Evolutionary conservation across 345 rosid genomes (phyloP).

Genomic region (Streptanthus diversifolius): DNA sequence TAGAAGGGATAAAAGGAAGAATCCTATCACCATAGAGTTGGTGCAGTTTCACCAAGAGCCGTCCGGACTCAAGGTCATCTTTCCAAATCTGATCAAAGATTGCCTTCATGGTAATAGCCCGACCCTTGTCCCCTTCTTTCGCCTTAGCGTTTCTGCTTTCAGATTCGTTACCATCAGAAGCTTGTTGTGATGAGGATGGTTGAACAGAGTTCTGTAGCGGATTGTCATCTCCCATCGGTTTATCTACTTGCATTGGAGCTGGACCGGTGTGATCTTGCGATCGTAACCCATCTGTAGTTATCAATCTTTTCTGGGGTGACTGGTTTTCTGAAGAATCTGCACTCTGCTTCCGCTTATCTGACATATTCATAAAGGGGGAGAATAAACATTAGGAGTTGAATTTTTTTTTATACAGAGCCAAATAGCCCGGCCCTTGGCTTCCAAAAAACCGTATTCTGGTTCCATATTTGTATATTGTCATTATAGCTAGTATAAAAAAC

Average conservation of each 20-base stretch:
- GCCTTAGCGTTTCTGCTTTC: conserved; percentile 28
- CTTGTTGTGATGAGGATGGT: conserved; percentile 41
- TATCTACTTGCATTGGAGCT: conserved; percentile 44
- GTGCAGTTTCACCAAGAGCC: conserved; percentile 52
- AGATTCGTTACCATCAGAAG: conserved; percentile 27
- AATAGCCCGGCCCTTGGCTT: too few species aligned
- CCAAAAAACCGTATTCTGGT: too few species aligned
- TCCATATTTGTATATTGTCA: neutral
- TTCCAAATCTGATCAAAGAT: conserved; percentile 69
- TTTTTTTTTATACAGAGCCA: too few species aligned
- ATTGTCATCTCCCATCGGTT: conserved; percentile 22
- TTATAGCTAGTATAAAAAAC: neutral
- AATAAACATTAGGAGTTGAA: neutral
- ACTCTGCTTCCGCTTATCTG: conserved; percentile 59
- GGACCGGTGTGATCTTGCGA: conserved; percentile 31
- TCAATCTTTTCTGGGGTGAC: conserved; percentile 51
- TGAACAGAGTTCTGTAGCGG: conserved; percentile 41
- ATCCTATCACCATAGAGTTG: conserved; percentile 73
- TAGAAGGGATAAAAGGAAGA: conserved; percentile 69
- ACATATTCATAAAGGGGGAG: neutral
- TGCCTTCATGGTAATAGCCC: conserved; percentile 43
- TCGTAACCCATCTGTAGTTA: conserved; percentile 41
- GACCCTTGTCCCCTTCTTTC: conserved; percentile 27
- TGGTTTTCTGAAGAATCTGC: conserved; percentile 42
- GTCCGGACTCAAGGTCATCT: conserved; percentile 70